Percentiles rank a stretch among this genome's conserved stretches.
Evolutionary conservation across 352 stramenopile species (phyloP).

Genomic region (Globisporangium middletonii): DNA sequence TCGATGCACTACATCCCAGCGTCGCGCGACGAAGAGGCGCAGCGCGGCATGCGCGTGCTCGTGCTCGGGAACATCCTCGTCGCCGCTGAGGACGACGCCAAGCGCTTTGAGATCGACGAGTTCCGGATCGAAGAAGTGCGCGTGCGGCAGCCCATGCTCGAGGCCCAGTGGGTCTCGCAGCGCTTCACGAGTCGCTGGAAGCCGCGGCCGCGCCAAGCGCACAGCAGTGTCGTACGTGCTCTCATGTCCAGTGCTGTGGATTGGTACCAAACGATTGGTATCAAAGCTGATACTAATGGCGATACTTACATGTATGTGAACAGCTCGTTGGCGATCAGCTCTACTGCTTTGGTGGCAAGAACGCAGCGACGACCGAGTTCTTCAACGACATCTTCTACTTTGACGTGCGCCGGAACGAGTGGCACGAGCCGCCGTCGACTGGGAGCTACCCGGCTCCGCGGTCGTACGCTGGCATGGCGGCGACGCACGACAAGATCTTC

Average conservation of each 20-base stretch:
- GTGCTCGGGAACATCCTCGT: conserved; percentile 61
- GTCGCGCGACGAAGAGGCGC: conserved; percentile 23
- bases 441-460: conserved; percentile 34
- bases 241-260: not conserved
- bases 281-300: no score
- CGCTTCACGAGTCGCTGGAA: conserved; percentile 55
- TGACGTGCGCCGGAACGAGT: conserved; percentile 53
- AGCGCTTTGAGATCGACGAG: conserved; percentile 39
- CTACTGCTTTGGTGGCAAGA: conserved; percentile 71
- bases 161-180: conserved; percentile 43
- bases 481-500: conserved; percentile 52
- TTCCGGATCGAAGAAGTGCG: conserved; percentile 60
- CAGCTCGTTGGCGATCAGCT: conserved; percentile 50
- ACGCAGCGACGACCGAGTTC: conserved; percentile 33
- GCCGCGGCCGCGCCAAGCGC: conserved; percentile 42
- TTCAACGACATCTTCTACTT: conserved; percentile 80
- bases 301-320: not conserved
- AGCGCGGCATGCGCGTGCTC: conserved; percentile 43
- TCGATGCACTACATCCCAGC: conserved; percentile 68
- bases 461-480: conserved; percentile 45
- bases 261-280: no score
- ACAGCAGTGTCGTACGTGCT: conserved; percentile 49
- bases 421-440: conserved; percentile 26
- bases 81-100: conserved; percentile 7
- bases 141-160: conserved; percentile 38